These are phyloP conservation scores for Coemansia sp. DNA, from an alignment of 192 early-diverging fungal genomes.

Conservation along the genomic window DNA sequence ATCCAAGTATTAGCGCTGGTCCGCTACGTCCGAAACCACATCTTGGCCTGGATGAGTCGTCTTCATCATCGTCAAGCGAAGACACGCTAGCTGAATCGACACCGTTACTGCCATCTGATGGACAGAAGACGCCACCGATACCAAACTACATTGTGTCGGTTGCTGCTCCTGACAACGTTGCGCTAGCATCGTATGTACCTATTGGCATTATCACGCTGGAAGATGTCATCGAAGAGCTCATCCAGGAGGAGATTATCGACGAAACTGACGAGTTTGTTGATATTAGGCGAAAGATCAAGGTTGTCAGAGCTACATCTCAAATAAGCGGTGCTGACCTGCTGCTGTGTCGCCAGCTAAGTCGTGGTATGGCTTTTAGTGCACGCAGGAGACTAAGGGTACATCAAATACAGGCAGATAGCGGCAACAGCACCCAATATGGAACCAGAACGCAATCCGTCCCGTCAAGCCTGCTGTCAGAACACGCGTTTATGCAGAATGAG, in stretches of 20 bases:
- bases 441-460: constrained; percentile 2
- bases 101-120: constrained; percentile 1
- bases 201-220: constrained; percentile 77
- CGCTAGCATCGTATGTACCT: constrained; percentile 48
- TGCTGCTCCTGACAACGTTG: constrained; percentile 25
- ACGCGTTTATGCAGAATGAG: background rate
- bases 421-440: background rate
- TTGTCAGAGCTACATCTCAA: constrained; percentile 26
- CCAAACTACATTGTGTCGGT: constrained; percentile 10
- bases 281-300: constrained; percentile 43
- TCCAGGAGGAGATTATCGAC: constrained; percentile 81
- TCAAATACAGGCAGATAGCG: background rate
- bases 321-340: no score
- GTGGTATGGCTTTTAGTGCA: constrained; percentile 12
- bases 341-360: background rate
- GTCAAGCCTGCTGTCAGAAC: background rate
- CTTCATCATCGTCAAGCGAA: constrained; percentile 2
- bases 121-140: background rate
- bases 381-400: constrained; percentile 4
- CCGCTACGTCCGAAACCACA: no score
- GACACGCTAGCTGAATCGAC: constrained; percentile 3
- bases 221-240: constrained; percentile 81
- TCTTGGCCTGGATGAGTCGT: no score
- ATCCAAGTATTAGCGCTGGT: no score
- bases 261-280: constrained; percentile 72